Evolutionary conservation across 148 eudicot genomes (phyloP).

Genomic region (Camellia japonica): DNA sequence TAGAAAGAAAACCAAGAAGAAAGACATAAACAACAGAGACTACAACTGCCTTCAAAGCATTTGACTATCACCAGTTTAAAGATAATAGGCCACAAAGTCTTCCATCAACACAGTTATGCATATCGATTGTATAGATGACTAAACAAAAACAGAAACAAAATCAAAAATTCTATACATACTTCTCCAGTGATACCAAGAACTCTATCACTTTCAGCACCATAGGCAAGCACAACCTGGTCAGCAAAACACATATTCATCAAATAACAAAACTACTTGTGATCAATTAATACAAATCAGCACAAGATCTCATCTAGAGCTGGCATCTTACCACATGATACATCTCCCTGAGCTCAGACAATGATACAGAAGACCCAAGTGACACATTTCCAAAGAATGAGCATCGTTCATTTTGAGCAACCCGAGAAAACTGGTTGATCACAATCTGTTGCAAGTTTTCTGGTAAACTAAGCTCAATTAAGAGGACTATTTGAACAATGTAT

Average conservation of each 20-base stretch:
- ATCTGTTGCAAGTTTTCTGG: slow-evolving; percentile 70
- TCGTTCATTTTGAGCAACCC: slow-evolving; percentile 69
- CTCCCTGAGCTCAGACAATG: slow-evolving; percentile 78
- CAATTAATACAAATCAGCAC: slow-evolving; percentile 1
- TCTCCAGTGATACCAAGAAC: slow-evolving; percentile 85
- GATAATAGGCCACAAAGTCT: neutral
- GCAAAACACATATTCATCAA: slow-evolving; percentile 1
- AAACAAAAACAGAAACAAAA: slow-evolving; percentile 4
- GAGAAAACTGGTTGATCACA: slow-evolving; percentile 84
- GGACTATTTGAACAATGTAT: slow-evolving; percentile 4
- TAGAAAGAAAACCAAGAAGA: slow-evolving; percentile 21
- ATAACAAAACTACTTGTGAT: neutral
- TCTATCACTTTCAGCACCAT: slow-evolving; percentile 98
- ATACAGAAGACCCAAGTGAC: slow-evolving; percentile 74
- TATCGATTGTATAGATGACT: neutral
- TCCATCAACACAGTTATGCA: neutral
- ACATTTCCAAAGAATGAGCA: slow-evolving; percentile 89
- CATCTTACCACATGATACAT: slow-evolving; percentile 84
- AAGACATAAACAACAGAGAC: neutral
- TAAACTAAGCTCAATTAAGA: slow-evolving; percentile 45
- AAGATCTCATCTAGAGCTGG: neutral
- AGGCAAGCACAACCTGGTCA: slow-evolving; percentile 89
- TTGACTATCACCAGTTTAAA: neutral
- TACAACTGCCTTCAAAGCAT: neutral
- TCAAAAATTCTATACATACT: slow-evolving; percentile 34